A percentile compares a stretch with the other conserved stretches of the same genome.
Evolutionary conservation across 2,329 filamentous ascomycete species (phyloP).

Genomic region (Ophiocordyceps australis): DNA sequence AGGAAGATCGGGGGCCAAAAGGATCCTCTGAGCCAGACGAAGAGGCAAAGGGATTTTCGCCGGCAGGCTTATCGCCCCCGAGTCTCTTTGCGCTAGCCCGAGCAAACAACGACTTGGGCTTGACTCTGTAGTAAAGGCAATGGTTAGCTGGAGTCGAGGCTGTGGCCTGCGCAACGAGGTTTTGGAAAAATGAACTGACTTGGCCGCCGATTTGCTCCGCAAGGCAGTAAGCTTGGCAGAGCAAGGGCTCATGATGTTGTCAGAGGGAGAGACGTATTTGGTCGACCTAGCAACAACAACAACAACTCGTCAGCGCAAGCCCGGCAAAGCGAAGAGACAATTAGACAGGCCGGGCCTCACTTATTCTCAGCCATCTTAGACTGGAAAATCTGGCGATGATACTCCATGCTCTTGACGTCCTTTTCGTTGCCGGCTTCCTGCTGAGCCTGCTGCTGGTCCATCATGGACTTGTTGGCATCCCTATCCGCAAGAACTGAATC

Average conservation of each 20-base stretch:
- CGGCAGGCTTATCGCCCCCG: constrained; percentile 25
- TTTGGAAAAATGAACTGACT: constrained; percentile 31
- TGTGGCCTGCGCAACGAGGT: neutral
- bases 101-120: constrained; percentile 51
- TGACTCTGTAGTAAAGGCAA: constrained; percentile 24
- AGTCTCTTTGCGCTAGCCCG: constrained; percentile 47
- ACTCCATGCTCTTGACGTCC: constrained; percentile 52
- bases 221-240: constrained; percentile 67
- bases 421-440: constrained; percentile 15
- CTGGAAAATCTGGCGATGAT: constrained; percentile 59
- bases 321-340: neutral
- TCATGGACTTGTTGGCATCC: constrained; percentile 42
- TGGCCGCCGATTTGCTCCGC: constrained; percentile 63
- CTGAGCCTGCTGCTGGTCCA: constrained; percentile 6
- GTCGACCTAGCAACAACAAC: constrained; percentile 1
- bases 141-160: neutral
- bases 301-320: neutral
- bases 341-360: constrained; percentile 27
- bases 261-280: constrained; percentile 63
- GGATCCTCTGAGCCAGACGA: too few relatives aligned
- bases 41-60: constrained; percentile 23
- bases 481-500: constrained; percentile 46
- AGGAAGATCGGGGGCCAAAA: too few relatives aligned
- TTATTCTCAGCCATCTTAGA: constrained; percentile 49
- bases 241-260: constrained; percentile 76